Evolutionary conservation across 2,329 filamentous ascomycete species (phyloP).

Genomic region (Drechslerella stenobrocha): DNA sequence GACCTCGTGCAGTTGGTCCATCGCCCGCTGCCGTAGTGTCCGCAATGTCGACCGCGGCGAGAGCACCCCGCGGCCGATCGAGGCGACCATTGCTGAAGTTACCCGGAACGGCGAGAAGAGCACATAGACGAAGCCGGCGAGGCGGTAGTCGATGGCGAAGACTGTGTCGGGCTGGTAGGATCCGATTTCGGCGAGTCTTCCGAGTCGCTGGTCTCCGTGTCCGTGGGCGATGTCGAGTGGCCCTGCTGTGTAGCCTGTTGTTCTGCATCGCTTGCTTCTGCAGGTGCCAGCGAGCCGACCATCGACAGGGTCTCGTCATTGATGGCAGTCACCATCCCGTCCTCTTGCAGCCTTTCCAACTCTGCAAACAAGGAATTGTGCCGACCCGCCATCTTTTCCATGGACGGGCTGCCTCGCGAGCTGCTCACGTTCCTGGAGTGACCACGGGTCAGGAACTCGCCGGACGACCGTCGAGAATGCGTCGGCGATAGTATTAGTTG

Average conservation of each 20-base stretch:
- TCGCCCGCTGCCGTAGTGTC: slow-evolving; percentile 41
- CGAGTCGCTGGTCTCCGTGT: slow-evolving; percentile 47
- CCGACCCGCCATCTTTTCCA: slow-evolving; percentile 31
- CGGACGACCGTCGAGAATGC: slow-evolving; percentile 40
- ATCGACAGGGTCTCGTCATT: slow-evolving; percentile 36
- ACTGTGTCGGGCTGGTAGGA: slow-evolving; percentile 9
- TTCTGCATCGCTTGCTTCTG: slow-evolving; percentile 41
- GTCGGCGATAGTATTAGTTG: slow-evolving; percentile 42
- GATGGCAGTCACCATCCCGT: slow-evolving; percentile 31
- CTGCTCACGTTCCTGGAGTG: slow-evolving; percentile 44
- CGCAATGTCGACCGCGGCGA: slow-evolving; percentile 36
- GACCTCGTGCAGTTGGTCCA: slow-evolving; percentile 42
- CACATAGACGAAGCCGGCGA: slow-evolving; percentile 33
- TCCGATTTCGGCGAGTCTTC: slow-evolving; percentile 35
- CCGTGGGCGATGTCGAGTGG: slow-evolving; percentile 36
- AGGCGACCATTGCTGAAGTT: slow-evolving; percentile 34
- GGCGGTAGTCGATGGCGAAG: slow-evolving; percentile 22
- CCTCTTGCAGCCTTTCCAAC: slow-evolving; percentile 40
- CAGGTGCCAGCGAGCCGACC: slow-evolving; percentile 24
- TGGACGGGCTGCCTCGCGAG: slow-evolving; percentile 34
- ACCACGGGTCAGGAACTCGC: slow-evolving; percentile 28
- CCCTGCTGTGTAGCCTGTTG: slow-evolving; percentile 19
- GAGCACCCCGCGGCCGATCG: slow-evolving; percentile 36
- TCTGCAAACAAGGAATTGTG: slow-evolving; percentile 44
- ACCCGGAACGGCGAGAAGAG: slow-evolving; percentile 39